Conservation (phyloP, 305 asterid species). For the Euphrasia arctica region DNA sequence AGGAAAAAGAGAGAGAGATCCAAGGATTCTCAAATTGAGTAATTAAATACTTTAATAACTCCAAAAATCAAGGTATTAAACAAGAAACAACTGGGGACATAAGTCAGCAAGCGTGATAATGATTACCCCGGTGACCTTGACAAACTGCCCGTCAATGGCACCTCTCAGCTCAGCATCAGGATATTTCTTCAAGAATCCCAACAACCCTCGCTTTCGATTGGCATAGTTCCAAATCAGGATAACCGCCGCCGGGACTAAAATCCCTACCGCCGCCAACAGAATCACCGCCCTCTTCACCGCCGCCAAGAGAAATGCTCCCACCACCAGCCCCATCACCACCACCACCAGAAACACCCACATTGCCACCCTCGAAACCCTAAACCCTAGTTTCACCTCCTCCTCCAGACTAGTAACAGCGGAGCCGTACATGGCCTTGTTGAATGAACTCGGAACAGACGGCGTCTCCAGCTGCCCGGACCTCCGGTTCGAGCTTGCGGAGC, state of each 20-base stretch:
- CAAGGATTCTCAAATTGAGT: constrained; percentile 11
- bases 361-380: constrained; percentile 75
- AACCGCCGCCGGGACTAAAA: constrained; percentile 41
- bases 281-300: constrained; percentile 74
- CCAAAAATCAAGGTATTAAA: constrained; percentile 10
- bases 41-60: constrained; percentile 19
- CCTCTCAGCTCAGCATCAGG: constrained; percentile 70
- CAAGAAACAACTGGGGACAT: constrained; percentile 7
- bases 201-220: constrained; percentile 51
- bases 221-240: constrained; percentile 63
- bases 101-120: constrained; percentile 13
- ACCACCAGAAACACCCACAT: constrained; percentile 77
- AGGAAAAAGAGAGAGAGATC: neutral
- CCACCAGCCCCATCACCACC: constrained; percentile 83
- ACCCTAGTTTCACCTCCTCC: constrained; percentile 59
- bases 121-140: constrained; percentile 99
- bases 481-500: constrained; percentile 45
- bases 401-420: constrained; percentile 68
- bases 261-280: constrained; percentile 55
- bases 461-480: constrained; percentile 67
- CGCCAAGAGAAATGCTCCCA: constrained; percentile 77
- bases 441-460: constrained; percentile 38
- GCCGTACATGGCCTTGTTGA: constrained; percentile 59
- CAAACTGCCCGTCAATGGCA: constrained; percentile 85
- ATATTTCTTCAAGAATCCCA: constrained; percentile 45